A percentile compares a stretch with the other conserved stretches of the same genome.
Conservation (phyloP, 2,329 filamentous ascomycete genomes). For the Hypoxylon sp. region DNA sequence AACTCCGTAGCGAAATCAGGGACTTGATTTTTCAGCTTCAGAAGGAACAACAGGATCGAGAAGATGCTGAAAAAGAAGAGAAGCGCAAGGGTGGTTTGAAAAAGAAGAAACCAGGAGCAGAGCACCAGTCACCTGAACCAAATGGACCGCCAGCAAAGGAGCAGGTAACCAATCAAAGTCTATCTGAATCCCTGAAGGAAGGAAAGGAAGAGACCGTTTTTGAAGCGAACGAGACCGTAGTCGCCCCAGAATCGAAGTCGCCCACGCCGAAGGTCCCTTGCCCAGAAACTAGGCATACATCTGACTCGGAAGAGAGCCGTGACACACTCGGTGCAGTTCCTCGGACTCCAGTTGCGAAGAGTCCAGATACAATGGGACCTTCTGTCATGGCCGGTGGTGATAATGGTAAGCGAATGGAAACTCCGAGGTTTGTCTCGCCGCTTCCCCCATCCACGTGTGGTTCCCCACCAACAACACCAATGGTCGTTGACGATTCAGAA, state of each 20-base stretch:
- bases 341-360: conserved; percentile 33
- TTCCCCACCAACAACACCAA: conserved; percentile 44
- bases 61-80: conserved; percentile 58
- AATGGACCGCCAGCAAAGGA: neutral
- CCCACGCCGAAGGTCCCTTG: conserved; percentile 9
- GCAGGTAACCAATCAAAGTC: conserved; percentile 2
- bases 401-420: conserved; percentile 14
- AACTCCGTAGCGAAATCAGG: conserved; percentile 76
- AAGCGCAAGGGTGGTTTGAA: conserved; percentile 48
- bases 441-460: conserved; percentile 40
- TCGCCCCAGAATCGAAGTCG: conserved; percentile 4
- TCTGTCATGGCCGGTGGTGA: conserved; percentile 19
- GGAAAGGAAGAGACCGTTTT: conserved; percentile 1
- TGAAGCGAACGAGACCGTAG: neutral
- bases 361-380: conserved; percentile 3
- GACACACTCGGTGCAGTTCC: conserved; percentile 36
- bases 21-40: conserved; percentile 75
- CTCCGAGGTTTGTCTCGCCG: conserved; percentile 38
- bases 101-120: conserved; percentile 23
- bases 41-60: conserved; percentile 65
- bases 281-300: conserved; percentile 6
- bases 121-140: conserved; percentile 7
- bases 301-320: conserved; percentile 17
- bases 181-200: conserved; percentile 6
- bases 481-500: conserved; percentile 47